Conservation (phyloP, 768 basidiomycete species). For the Leccinum subgranulosum region DNA sequence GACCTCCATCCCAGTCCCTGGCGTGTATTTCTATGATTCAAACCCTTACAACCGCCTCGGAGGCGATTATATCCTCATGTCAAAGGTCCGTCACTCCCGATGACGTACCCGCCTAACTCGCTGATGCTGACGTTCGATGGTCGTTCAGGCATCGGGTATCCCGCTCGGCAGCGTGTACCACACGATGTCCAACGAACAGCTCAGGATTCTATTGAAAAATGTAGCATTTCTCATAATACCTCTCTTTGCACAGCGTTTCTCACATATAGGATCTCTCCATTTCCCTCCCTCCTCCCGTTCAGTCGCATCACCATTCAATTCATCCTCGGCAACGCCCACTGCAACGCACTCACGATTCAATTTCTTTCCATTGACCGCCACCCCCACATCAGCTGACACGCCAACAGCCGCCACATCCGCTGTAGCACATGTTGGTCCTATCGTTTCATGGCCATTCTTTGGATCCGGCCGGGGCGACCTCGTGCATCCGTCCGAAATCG, state of each 20-base stretch:
- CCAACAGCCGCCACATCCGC: not conserved
- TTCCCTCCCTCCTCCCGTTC: constrained; percentile 22
- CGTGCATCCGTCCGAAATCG: constrained; percentile 60
- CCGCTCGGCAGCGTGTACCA: constrained; percentile 72
- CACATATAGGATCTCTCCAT: constrained; percentile 73
- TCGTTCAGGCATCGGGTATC: constrained; percentile 63
- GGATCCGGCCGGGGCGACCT: constrained; percentile 79
- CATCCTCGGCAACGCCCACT: constrained; percentile 27
- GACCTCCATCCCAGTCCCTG: constrained; percentile 71
- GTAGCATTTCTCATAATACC: constrained; percentile 67
- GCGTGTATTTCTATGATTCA: constrained; percentile 72
- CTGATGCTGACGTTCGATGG: constrained; percentile 1
- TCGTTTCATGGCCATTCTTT: constrained; percentile 90
- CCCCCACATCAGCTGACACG: constrained; percentile 5
- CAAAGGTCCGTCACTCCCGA: constrained; percentile 52
- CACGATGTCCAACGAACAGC: constrained; percentile 60
- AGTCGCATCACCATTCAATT: constrained; percentile 18
- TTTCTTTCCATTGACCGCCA: constrained; percentile 18
- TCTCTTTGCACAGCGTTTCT: constrained; percentile 74
- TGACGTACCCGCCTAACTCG: not conserved
- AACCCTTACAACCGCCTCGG: constrained; percentile 84
- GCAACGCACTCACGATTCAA: constrained; percentile 18
- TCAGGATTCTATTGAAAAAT: constrained; percentile 64
- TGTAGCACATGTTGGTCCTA: constrained; percentile 48
- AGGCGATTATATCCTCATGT: constrained; percentile 85